Base-by-base conservation (phyloP, 768 basidiomycete species). In the Butyriboletus loyo region DNA sequence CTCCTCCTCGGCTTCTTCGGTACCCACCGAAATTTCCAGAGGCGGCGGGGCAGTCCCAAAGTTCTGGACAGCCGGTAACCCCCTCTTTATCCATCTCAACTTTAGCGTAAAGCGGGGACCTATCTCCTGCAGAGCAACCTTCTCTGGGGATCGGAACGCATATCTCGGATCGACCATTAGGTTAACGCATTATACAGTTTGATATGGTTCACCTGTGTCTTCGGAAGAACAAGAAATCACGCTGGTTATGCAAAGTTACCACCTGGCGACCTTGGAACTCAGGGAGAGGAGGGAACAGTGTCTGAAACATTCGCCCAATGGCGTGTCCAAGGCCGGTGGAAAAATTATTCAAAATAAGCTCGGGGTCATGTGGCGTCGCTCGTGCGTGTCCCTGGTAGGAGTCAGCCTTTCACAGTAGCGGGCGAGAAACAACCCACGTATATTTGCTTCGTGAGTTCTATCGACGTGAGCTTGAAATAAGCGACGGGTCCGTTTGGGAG, bases 51-150 rank as follows among this genome's bases (percentile, higher is more conserved):
- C 75, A 56, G 86, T 82, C 25, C 87, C 85, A 63, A 84, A 76
- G 58, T 81, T 77, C 56, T 79, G 78, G 25, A 94, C 91, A 5
- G 88, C 85, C 1, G 94, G 95, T 21, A 95, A 75, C 10, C 92
- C 94, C 61, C 89, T 93, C 66, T 87, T 85, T 52, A 99, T 71
- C 78, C 87, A 97, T 35, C 87, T 78, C 50, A 99, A 75, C 72
- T 98, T 98, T 11, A 98, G 78, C 0, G 97, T 98, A 66, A 99
- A 97, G 30, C 96, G 84, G 7, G 97, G 97, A 2, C 97, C 97
- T 57, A 99, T 99, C 71, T 99, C 97, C 67, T 99, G 97, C 28
- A 99, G 72, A 7, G 88, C 83, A 9, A 96, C 94, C 66, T 89
- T 93, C 58, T 95, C 93, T 4, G 88, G 77, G 2, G 91, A 93